Evolutionary conservation across 495 filamentous ascomycete genomes (phyloP), one percentile per base, ranked within the genome.

Genomic region (Aspergillus cavernicola): DNA sequence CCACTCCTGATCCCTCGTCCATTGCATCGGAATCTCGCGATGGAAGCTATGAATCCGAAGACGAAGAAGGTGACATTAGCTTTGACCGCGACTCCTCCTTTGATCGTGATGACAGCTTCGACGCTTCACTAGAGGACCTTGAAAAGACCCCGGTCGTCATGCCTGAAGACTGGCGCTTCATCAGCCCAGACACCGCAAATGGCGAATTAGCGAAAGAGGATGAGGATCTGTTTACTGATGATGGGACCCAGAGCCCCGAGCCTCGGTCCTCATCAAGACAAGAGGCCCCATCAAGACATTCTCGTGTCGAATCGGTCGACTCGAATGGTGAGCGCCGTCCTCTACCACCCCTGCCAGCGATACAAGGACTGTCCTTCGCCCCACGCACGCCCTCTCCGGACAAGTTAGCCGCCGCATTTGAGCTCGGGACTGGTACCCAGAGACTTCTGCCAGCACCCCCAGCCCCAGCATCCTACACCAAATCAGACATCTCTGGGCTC

Each of bases 121-220:
- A 96, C 68, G 90, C 86, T 4, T 92, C 89, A 4, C 79, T 96
- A 20, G 92, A 97, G 68, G 93, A 98, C 63, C 88, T 89, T 16
- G 90, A 95, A 58, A 96, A 97, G 73, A 97, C 95, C 0, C 92
- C 93, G 3, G 95, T 98, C 18, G 93, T 98, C 23, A 80, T 95
- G 40, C 93, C 93, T 2, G 95, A 97, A 58, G 90, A 96, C 60
- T 98, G 93, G 93, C 81, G 87, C 38, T 87, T 89, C 56, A 86
- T 87, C 79, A 85, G 78, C 54, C 85, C 87, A 2, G 66, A 64
- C n/a, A 67, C 64, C 29, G 77, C 76, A 4, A 75, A 86, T 48
- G 76, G 69, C 8, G 74, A 73, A 1, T 60, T 82, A 13, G 75
- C 69, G 23, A 73, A 77, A 43, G 61, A 74, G 41, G 75, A 85